A percentile compares a stretch with the other conserved stretches of the same genome.
These are phyloP conservation scores for Leishmania mexicana DNA, from an alignment of 208 protist species.

Conservation along the genomic window DNA sequence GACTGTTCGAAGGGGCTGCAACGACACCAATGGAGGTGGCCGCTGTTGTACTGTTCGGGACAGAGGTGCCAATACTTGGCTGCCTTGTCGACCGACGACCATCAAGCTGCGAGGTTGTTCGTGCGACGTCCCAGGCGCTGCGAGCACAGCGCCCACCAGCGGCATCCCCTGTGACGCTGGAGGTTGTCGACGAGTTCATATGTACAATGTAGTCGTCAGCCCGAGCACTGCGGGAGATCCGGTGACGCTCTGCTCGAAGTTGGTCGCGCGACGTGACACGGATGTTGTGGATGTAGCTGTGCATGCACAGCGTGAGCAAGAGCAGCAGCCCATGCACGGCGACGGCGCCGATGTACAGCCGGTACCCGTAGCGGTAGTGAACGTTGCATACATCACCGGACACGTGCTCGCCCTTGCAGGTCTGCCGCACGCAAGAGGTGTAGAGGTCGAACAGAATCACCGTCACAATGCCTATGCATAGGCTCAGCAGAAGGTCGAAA, in stretches of 20 bases:
- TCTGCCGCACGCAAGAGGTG: constrained; percentile 45
- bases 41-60: not conserved
- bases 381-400: constrained; percentile 20
- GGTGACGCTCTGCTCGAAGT: constrained; percentile 34
- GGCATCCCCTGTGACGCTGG: not conserved
- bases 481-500: constrained; percentile 31
- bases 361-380: constrained; percentile 59
- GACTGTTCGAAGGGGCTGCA: not conserved
- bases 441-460: constrained; percentile 62
- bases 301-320: constrained; percentile 58
- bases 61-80: not conserved
- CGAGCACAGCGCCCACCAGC: not conserved
- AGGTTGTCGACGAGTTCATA: constrained; percentile 2
- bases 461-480: constrained; percentile 40
- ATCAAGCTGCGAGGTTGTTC: not conserved
- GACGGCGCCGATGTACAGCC: constrained; percentile 53
- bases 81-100: not conserved
- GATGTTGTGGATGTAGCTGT: constrained; percentile 54
- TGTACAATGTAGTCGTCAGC: constrained; percentile 20
- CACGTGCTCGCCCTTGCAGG: constrained; percentile 40
- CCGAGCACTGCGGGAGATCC: constrained; percentile 3
- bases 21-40: not conserved
- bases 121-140: not conserved
- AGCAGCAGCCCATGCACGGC: constrained; percentile 47
- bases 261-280: constrained; percentile 27